Conservation (phyloP, 306 rosid genomes). For the Geum urbanum region DNA sequence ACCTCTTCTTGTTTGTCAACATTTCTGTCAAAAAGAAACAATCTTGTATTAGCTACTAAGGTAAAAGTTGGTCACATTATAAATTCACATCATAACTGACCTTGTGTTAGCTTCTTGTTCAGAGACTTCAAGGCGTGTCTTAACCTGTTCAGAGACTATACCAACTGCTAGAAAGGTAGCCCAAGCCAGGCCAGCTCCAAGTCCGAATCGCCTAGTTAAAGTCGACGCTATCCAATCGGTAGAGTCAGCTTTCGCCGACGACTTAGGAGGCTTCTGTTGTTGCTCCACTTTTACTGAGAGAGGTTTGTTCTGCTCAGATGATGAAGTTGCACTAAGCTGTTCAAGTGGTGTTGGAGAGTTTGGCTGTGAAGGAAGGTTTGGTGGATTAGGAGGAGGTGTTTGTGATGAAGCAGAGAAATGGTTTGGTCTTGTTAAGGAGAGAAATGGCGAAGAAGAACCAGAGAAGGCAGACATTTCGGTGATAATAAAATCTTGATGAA, state of each 20-base stretch:
- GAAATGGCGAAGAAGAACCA: constrained; percentile 57
- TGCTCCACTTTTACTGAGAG: no score
- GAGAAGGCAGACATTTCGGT: constrained; percentile 69
- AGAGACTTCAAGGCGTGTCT: constrained; percentile 89
- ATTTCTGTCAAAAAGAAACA: constrained; percentile 34
- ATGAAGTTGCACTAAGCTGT: constrained; percentile 35
- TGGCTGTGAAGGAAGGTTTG: constrained; percentile 44
- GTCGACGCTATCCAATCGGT: constrained; percentile 78
- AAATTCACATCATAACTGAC: constrained; percentile 24
- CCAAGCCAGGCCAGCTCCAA: constrained; percentile 98
- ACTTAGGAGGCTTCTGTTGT: constrained; percentile 39
- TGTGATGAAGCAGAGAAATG: constrained; percentile 47
- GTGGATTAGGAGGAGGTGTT: constrained; percentile 42
- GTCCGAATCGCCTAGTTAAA: constrained; percentile 78
- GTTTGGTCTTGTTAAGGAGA: constrained; percentile 55
- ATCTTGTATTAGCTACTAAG: constrained; percentile 8
- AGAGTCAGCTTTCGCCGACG: constrained; percentile 24
- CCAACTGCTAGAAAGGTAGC: constrained; percentile 78
- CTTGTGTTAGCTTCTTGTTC: constrained; percentile 81
- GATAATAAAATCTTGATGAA: constrained; percentile 16
- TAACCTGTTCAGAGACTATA: constrained; percentile 85
- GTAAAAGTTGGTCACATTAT: neutral
- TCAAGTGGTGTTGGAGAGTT: constrained; percentile 38
- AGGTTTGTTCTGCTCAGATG: no score
- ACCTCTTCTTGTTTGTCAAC: constrained; percentile 74